Percentiles rank a stretch among this genome's conserved stretches.
Evolutionary conservation across 2,329 filamentous ascomycete genomes (phyloP).

Genomic region (Colletotrichum sp.): DNA sequence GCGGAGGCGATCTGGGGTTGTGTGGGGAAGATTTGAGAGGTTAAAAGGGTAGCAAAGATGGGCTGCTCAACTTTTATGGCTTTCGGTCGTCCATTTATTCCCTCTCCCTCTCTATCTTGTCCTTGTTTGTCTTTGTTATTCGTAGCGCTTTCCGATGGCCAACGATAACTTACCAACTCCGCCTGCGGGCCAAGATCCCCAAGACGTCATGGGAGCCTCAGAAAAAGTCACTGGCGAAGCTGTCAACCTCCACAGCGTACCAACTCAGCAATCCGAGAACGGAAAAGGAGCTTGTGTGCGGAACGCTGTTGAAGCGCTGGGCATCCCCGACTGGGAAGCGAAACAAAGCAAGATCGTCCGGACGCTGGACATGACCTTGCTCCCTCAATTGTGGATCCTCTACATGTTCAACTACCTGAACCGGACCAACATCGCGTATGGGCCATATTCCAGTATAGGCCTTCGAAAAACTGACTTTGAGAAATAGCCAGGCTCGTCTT

Average conservation of each 20-base stretch:
- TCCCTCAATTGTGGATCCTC: constrained; percentile 24
- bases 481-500: constrained; percentile 25
- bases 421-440: constrained; percentile 23
- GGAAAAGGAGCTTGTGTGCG: background rate
- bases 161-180: background rate
- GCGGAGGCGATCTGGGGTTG: background rate
- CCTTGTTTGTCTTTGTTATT: background rate
- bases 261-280: background rate
- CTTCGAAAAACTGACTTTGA: background rate
- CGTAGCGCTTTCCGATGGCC: background rate
- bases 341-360: constrained; percentile 23
- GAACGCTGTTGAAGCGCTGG: background rate
- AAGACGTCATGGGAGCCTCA: background rate
- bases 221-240: background rate
- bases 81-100: background rate
- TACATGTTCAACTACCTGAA: constrained; percentile 28
- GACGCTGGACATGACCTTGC: constrained; percentile 22
- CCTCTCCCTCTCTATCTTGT: background rate
- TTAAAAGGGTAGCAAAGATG: background rate
- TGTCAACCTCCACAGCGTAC: background rate
- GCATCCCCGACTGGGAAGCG: background rate
- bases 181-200: background rate
- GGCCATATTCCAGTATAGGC: background rate
- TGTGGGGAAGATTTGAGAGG: background rate
- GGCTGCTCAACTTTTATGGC: too few species aligned